These are phyloP conservation scores for Ceratocystis cacaofunesta DNA, from an alignment of 2,329 filamentous ascomycete genomes.

Conservation along the genomic window DNA sequence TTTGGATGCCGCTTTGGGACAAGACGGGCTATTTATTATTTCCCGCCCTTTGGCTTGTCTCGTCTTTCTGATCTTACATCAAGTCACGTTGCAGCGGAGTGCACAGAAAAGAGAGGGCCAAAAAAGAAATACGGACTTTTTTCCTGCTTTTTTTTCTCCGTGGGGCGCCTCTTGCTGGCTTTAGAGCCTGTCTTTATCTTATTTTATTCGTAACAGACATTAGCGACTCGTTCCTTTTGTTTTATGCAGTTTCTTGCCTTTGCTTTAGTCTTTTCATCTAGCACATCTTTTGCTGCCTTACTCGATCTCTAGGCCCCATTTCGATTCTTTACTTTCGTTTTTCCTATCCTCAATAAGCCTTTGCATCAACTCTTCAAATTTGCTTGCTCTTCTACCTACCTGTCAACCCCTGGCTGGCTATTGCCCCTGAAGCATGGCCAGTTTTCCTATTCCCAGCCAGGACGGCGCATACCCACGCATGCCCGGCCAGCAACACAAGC, in stretches of 20 bases:
- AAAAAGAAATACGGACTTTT: not conserved
- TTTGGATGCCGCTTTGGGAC: not conserved
- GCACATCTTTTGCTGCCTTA: not conserved
- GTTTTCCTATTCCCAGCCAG: conserved; percentile 5
- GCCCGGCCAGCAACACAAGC: conserved; percentile 7
- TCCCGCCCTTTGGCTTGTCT: not conserved
- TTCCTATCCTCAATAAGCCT: not conserved
- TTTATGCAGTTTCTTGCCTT: not conserved
- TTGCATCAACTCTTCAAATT: not conserved
- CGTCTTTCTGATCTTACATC: not conserved
- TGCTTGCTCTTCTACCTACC: no score
- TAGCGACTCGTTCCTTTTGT: not conserved
- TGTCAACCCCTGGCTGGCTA: not conserved
- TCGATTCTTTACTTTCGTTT: not conserved
- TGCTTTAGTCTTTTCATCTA: not conserved
- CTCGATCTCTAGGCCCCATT: not conserved
- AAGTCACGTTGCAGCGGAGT: not conserved
- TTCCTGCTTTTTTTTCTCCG: not conserved
- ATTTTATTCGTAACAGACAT: not conserved
- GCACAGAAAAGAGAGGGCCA: not conserved
- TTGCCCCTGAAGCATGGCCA: conserved; percentile 4
- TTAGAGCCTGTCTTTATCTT: not conserved
- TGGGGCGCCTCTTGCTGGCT: not conserved
- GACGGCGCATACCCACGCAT: conserved; percentile 14
- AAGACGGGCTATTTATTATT: not conserved